phyloP scores from a whole-genome alignment of 2,329 filamentous ascomycete species.

The Cladosporium sp. region DNA sequence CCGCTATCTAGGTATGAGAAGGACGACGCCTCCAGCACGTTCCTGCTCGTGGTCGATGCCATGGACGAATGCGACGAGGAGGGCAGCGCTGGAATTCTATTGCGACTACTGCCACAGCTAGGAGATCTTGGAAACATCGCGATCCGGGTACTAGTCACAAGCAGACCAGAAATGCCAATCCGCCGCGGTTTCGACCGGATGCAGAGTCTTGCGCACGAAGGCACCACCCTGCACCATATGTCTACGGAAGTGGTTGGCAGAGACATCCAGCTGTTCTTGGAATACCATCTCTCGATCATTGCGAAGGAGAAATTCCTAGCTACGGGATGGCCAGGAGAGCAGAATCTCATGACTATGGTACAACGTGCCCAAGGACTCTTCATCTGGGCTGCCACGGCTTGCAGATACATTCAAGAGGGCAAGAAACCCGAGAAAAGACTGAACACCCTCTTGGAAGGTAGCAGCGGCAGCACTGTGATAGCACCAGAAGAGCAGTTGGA shows the following conservation, averaged over 20 bases:
- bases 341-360: not conserved
- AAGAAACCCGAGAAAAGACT: not conserved
- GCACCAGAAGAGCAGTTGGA: not conserved
- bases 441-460: not conserved
- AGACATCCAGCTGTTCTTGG: not conserved
- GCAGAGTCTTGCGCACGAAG: not conserved
- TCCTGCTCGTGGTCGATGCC: not conserved
- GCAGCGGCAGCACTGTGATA: not conserved
- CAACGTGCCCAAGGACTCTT: not conserved
- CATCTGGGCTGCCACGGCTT: not conserved
- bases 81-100: not conserved
- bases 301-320: not conserved
- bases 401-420: not conserved
- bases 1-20: not conserved
- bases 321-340: not conserved
- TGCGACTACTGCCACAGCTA: not conserved
- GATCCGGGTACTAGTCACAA: not conserved
- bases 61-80: not conserved
- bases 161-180: not conserved
- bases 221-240: not conserved
- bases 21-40: too few species aligned
- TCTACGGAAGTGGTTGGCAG: not conserved
- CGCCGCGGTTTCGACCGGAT: not conserved
- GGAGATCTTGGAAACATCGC: too few species aligned
- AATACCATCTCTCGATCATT: not conserved